A percentile compares a stretch with the other conserved stretches of the same genome.
Conservation (phyloP, 169 alveolate species). For the Plasmodium chabaudi region DNA sequence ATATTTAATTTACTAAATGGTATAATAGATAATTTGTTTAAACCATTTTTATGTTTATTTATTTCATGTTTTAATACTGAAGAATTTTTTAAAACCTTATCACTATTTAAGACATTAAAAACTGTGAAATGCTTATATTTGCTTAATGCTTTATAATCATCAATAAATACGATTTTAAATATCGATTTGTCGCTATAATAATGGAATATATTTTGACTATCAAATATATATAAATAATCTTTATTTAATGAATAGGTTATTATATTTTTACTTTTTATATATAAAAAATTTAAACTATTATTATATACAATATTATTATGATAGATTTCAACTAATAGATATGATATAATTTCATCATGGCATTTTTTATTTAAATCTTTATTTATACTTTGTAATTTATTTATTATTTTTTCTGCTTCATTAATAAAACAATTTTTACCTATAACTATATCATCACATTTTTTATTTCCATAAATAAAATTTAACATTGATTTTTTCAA, state of each 20-base stretch:
- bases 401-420: constrained; percentile 42
- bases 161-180: constrained; percentile 48
- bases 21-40: constrained; percentile 50
- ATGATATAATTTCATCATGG: constrained; percentile 37
- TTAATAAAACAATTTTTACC: constrained; percentile 32
- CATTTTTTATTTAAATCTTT: constrained; percentile 17
- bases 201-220: constrained; percentile 60
- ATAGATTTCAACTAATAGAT: constrained; percentile 49
- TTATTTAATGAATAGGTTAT: constrained; percentile 41
- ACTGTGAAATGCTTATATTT: constrained; percentile 28
- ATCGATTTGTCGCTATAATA: constrained; percentile 61
- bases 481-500: constrained; percentile 34
- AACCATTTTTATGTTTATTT: constrained; percentile 51
- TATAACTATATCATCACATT: constrained; percentile 31
- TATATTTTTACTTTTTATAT: constrained; percentile 48
- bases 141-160: constrained; percentile 24
- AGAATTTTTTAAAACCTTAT: constrained; percentile 22
- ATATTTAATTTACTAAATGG: constrained; percentile 69
- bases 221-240: constrained; percentile 47
- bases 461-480: constrained; percentile 29
- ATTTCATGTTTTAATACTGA: constrained; percentile 34
- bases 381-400: constrained; percentile 35
- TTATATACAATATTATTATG: constrained; percentile 53
- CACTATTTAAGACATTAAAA: constrained; percentile 58
- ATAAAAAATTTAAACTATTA: constrained; percentile 18